Conservation (phyloP, 2,329 filamentous ascomycete genomes). For the Alternaria sp. region DNA sequence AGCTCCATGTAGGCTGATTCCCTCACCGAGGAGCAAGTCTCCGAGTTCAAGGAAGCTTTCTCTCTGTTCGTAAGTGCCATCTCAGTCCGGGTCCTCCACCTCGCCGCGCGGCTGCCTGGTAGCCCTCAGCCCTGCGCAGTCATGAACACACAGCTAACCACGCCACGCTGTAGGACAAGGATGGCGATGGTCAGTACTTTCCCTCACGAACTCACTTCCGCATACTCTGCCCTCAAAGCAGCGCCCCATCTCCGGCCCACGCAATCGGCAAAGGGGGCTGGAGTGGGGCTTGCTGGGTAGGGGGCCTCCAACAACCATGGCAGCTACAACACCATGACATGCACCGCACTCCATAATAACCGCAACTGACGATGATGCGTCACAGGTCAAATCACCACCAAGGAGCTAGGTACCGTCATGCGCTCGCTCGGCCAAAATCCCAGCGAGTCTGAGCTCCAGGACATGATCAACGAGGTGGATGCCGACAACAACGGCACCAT, state of each 20-base stretch:
- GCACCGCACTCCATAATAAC: constrained; percentile 8
- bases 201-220: constrained; percentile 6
- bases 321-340: constrained; percentile 15
- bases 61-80: constrained; percentile 90
- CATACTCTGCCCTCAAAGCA: constrained; percentile 3
- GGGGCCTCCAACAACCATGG: constrained; percentile 1
- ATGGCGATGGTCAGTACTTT: constrained; percentile 62
- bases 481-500: constrained; percentile 71
- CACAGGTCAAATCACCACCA: constrained; percentile 69
- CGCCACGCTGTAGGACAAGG: constrained; percentile 61
- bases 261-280: not conserved
- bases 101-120: constrained; percentile 38
- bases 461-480: constrained; percentile 74
- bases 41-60: constrained; percentile 99
- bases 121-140: constrained; percentile 12
- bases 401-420: constrained; percentile 71
- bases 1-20: constrained; percentile 78
- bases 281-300: constrained; percentile 2
- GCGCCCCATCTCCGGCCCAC: not conserved
- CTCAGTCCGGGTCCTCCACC: constrained; percentile 5
- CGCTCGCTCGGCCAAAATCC: constrained; percentile 69
- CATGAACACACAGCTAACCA: constrained; percentile 36
- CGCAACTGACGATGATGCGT: constrained; percentile 34
- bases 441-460: constrained; percentile 68
- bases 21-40: constrained; percentile 99